These are phyloP conservation scores for Fallopia convolvulus DNA, from an alignment of 148 eudicot species.

Conservation along the genomic window DNA sequence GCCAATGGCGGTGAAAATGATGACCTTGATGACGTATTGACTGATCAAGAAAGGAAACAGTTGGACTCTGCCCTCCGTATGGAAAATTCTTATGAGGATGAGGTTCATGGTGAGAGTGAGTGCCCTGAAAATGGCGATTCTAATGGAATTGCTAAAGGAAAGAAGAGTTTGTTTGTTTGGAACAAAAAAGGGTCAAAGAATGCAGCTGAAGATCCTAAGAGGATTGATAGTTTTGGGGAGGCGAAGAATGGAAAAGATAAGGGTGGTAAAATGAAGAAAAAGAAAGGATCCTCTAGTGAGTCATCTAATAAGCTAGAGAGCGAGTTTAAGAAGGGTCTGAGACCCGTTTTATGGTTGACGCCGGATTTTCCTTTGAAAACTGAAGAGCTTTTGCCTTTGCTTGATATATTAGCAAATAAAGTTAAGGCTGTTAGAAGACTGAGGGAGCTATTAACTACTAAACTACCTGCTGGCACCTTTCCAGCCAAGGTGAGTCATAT, in stretches of 20 bases:
- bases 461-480: conserved; percentile 86
- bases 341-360: conserved; percentile 81
- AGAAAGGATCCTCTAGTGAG: conserved; percentile 42
- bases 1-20: conserved; percentile 49
- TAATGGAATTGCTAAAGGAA: conserved; percentile 39
- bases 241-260: conserved; percentile 47
- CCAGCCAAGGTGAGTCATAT: conserved; percentile 38
- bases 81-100: conserved; percentile 44
- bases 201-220: conserved; percentile 32
- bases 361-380: conserved; percentile 60
- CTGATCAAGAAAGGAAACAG: conserved; percentile 77
- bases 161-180: conserved; percentile 91
- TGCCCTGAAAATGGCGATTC: conserved; percentile 38
- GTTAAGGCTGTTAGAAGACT: conserved; percentile 86
- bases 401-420: conserved; percentile 85
- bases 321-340: conserved; percentile 86
- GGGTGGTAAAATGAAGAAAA: conserved; percentile 32
- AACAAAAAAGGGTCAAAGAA: conserved; percentile 58
- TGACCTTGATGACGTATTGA: conserved; percentile 57
- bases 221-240: conserved; percentile 25
- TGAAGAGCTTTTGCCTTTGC: conserved; percentile 81
- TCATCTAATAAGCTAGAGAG: conserved; percentile 37
- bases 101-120: conserved; percentile 39
- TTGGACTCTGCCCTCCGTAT: conserved; percentile 73
- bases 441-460: conserved; percentile 77